Evolutionary conservation across 2,329 filamentous ascomycete genomes (phyloP).

Genomic region (Tolypocladium amazonense): DNA sequence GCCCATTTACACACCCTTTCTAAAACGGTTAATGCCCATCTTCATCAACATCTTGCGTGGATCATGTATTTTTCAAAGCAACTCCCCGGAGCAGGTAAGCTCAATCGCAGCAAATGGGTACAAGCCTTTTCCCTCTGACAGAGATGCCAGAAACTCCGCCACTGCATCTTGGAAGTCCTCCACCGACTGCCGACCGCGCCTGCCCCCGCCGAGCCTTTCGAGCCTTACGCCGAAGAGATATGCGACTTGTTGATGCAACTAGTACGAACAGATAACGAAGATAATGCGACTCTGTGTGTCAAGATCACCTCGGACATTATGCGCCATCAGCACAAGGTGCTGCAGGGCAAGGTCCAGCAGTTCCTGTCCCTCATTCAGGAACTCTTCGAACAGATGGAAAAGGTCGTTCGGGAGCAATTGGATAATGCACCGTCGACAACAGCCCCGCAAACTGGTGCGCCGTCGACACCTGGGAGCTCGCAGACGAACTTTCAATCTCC

Average conservation of each 20-base stretch:
- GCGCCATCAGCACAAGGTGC: slow-evolving; percentile 78
- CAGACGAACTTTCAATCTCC: slow-evolving; percentile 75
- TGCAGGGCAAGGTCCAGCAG: slow-evolving; percentile 68
- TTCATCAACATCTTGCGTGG: slow-evolving; percentile 79
- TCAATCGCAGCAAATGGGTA: not conserved
- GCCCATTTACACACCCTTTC: slow-evolving; percentile 66
- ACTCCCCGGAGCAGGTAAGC: slow-evolving; percentile 75
- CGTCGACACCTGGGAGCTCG: slow-evolving; percentile 56
- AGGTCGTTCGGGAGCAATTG: slow-evolving; percentile 89
- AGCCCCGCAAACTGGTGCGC: slow-evolving; percentile 42
- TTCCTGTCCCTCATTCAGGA: slow-evolving; percentile 91
- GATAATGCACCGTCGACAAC: slow-evolving; percentile 58
- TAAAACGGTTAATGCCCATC: slow-evolving; percentile 80
- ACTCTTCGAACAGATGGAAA: slow-evolving; percentile 90
- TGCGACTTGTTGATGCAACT: slow-evolving; percentile 84
- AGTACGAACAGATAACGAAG: slow-evolving; percentile 88
- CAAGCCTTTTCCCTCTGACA: slow-evolving; percentile 7
- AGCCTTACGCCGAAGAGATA: slow-evolving; percentile 78
- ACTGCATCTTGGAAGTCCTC: slow-evolving; percentile 87
- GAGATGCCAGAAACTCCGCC: slow-evolving; percentile 63
- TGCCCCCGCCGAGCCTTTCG: slow-evolving; percentile 68
- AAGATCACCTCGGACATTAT: slow-evolving; percentile 97
- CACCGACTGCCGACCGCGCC: slow-evolving; percentile 68
- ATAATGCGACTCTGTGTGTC: slow-evolving; percentile 96
- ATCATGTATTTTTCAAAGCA: slow-evolving; percentile 82